Evolutionary conservation across 1,284 basidiomycete genomes (phyloP), one percentile per base, ranked within the genome.

Genomic region (Hortiboletus rubellus): DNA sequence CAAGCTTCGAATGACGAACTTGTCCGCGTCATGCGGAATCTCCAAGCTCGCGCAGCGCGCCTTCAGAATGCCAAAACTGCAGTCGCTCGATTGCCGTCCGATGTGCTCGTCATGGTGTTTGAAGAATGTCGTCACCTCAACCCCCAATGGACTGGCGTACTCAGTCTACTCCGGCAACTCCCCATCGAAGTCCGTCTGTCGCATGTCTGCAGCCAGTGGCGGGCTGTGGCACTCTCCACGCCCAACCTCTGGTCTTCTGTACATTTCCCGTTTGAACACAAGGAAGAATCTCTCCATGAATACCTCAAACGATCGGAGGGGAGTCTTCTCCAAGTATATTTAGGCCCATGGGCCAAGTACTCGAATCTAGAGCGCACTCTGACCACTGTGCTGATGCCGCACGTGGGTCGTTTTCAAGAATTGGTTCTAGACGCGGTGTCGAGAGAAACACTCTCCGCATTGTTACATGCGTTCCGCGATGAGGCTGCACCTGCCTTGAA

Each of bases 1-100:
- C 70, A 73, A 40, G 58, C 71, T 34, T 73, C 71, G 5, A 70
- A 73, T 51, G 68, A 73, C 31, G 67, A 73, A 41, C 46, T 72
- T 10, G 45, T 60, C 44, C 61, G 59, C n/a, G 54, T 48, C 37
- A 69, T 70, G 56, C 68, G 65, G 22, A 57, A 50, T 51, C 68
- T 70, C 44, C 67, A 70, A 36, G 66, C 60, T 12, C 69, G 67
- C 30, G 70, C 67, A 15, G 70, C 68, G 30, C 70, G 59, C 48
- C 68, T 73, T 22, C 72, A 66, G 54, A 70, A 70, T n/a, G 43
- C 57, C 51, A 71, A 53, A 17, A 52, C 60, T 24, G 52, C 69
- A 17, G 71, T 70, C 42, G 60, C 71, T n/a, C 69, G 72, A 59
- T 55, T 70, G 24, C 69, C 69, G 2, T 54, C 67, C 14, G 69